Percentiles rank a stretch among this genome's conserved stretches.
These are phyloP conservation scores for Phytophthora multivora DNA, from an alignment of 352 stramenopile species.

Conservation along the genomic window DNA sequence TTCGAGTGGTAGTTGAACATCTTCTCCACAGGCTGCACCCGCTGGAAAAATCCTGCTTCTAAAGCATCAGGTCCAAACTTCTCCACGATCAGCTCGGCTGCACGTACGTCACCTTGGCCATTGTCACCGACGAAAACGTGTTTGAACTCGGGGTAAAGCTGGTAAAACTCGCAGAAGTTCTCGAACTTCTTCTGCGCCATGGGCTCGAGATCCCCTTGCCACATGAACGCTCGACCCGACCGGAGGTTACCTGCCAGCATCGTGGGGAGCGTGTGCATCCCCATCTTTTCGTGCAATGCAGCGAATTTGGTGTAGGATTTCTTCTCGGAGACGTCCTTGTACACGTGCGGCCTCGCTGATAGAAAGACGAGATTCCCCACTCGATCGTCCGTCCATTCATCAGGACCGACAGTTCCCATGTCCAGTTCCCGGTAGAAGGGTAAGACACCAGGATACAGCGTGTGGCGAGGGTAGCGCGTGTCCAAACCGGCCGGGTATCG, in stretches of 20 bases:
- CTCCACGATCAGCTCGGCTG: constrained; percentile 90
- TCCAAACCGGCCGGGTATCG: constrained; percentile 96
- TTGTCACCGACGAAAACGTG: constrained; percentile 99
- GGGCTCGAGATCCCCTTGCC: constrained; percentile 94
- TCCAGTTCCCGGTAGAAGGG: constrained; percentile 98
- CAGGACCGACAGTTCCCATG: constrained; percentile 89
- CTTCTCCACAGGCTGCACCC: constrained; percentile 84
- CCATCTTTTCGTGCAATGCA: constrained; percentile 89
- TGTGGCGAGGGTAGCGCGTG: constrained; percentile 90
- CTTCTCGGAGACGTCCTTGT: constrained; percentile 98
- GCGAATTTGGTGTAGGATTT: constrained; percentile 97
- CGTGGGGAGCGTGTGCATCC: constrained; percentile 95
- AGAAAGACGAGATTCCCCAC: constrained; percentile 98
- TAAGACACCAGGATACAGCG: constrained; percentile 97
- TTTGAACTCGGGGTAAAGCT: constrained; percentile 98
- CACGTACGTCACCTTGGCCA: constrained; percentile 91
- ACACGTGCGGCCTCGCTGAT: constrained; percentile 98
- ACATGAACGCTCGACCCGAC: constrained; percentile 94
- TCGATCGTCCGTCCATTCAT: constrained; percentile 88
- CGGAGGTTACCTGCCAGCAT: constrained; percentile 94
- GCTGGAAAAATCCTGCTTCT: constrained; percentile 89
- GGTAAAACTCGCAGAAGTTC: constrained; percentile 93
- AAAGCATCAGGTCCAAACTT: constrained; percentile 66
- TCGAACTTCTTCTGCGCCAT: constrained; percentile 98
- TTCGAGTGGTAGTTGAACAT: constrained; percentile 83